Conservation (phyloP, 371 early-diverging fungal species). For the Lichtheimia ornata region DNA sequence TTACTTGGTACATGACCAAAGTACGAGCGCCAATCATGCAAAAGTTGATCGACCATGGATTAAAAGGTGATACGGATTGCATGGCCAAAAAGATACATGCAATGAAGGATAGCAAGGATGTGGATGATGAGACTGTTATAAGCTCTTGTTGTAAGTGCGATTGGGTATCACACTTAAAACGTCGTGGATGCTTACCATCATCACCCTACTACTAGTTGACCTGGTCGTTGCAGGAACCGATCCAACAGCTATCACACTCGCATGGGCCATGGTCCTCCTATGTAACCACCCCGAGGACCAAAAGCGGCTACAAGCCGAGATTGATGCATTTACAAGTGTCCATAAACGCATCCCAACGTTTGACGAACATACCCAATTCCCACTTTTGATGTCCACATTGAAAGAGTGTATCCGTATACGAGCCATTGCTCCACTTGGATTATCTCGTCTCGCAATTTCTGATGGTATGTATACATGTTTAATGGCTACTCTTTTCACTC, state of each 20-base stretch:
- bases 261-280: constrained; percentile 19
- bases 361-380: constrained; percentile 13
- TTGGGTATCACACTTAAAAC: not conserved
- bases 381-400: constrained; percentile 12
- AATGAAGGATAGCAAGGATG: not conserved
- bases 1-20: not conserved
- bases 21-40: constrained; percentile 6
- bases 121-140: constrained; percentile 6
- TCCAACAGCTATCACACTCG: constrained; percentile 11
- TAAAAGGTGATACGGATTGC: not conserved
- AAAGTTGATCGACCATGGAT: constrained; percentile 6
- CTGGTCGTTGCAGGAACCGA: constrained; percentile 19
- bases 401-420: constrained; percentile 23
- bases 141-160: constrained; percentile 9
- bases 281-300: constrained; percentile 18
- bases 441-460: constrained; percentile 13
- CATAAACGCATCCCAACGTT: constrained; percentile 21
- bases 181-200: too few species aligned
- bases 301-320: constrained; percentile 10
- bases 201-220: too few species aligned
- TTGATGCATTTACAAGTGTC: constrained; percentile 13
- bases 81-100: not conserved
- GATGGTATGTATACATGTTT: constrained; percentile 12
- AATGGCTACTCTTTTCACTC: not conserved
- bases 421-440: constrained; percentile 1